These are phyloP conservation scores for Hericium coralloides DNA, from an alignment of 768 basidiomycete genomes.

Conservation along the genomic window DNA sequence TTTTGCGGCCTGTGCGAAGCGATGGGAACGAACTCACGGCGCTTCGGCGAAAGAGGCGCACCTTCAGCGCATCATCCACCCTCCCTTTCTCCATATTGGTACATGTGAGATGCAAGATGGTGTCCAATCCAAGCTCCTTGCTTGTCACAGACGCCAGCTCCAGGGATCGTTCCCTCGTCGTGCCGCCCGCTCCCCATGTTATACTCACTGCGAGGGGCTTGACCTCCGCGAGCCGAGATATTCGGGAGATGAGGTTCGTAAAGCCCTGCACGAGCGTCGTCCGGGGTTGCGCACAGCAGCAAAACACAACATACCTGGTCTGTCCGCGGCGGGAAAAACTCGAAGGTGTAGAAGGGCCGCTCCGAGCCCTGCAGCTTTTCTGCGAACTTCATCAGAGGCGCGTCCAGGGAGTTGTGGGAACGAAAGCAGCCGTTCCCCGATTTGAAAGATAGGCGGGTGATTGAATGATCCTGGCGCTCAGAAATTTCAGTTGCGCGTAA, in stretches of 20 bases:
- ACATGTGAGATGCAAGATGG: slow-evolving; percentile 91
- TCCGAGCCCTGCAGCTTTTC: slow-evolving; percentile 49
- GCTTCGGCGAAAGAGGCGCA: slow-evolving; percentile 27
- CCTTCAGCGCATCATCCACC: slow-evolving; percentile 79
- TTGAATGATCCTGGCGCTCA: neutral
- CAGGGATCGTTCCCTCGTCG: slow-evolving; percentile 78
- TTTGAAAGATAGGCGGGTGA: neutral
- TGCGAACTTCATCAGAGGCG: slow-evolving; percentile 53
- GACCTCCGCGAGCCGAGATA: slow-evolving; percentile 69
- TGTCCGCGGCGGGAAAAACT: slow-evolving; percentile 96
- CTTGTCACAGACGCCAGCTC: slow-evolving; percentile 80
- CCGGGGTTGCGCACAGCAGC: slow-evolving; percentile 1
- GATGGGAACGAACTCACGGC: neutral
- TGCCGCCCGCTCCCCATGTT: slow-evolving; percentile 97
- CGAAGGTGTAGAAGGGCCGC: slow-evolving; percentile 74
- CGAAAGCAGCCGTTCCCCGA: neutral
- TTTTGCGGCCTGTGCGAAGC: slow-evolving; percentile 56
- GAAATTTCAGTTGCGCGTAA: neutral
- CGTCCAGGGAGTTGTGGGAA: neutral
- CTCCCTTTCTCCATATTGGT: slow-evolving; percentile 91
- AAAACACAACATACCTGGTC: slow-evolving; percentile 49
- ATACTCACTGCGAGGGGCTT: slow-evolving; percentile 81
- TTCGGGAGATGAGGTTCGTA: slow-evolving; percentile 82
- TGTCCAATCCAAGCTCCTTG: slow-evolving; percentile 67
- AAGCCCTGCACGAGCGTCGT: slow-evolving; percentile 53